Evolutionary conservation across 257 asterid species (phyloP), one percentile per base, ranked within the genome.

Genomic region (Solanum peruvianum): DNA sequence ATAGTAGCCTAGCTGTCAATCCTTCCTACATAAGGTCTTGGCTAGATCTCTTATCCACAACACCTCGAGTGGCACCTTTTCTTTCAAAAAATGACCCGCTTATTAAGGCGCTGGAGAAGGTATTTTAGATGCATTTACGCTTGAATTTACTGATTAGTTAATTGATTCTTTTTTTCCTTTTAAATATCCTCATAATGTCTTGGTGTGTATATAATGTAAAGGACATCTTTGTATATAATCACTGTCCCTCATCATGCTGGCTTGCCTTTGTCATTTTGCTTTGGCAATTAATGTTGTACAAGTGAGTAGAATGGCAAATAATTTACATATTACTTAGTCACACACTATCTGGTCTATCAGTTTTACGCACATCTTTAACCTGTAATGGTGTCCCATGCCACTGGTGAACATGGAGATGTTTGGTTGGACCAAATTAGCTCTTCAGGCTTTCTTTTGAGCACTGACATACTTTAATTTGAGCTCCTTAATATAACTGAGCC

Each of bases 31-130:
- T 96, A 80, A 93, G 91, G 64, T 93, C 98, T 3, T 97, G 99
- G 99, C 89, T 95, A 70, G 92, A 92, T 86, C 93, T 92, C 89
- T 92, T 97, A 90, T 96, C 99, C 11, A 92, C 95, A 84, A 93
- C 98, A 56, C 98, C 99, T 83, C 92, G 99, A 83, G 95, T 93
- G 87, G 96, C 97, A 29, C 98, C 98, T 78, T 95, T 92, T 88
- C 93, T 94, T 82, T 87, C 96, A 39, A 94, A 92, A 89, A 92
- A 87, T 52, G 98, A 96, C 85, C 96, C 93, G 21, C 91, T 96
- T 71, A 91, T 95, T 87, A 86, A 82, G 93, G 99, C 98, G 20
- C 92, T 96, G 75, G 90, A 93, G 90, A 93, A 95, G 98, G 99
- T 96, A 86, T 31, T 20, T 80, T 47, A 3, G 60, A 42, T 44